A percentile compares a stretch with the other conserved stretches of the same genome.
Evolutionary conservation across 768 basidiomycete genomes (phyloP).

Genomic region (Mycena capillaripes): DNA sequence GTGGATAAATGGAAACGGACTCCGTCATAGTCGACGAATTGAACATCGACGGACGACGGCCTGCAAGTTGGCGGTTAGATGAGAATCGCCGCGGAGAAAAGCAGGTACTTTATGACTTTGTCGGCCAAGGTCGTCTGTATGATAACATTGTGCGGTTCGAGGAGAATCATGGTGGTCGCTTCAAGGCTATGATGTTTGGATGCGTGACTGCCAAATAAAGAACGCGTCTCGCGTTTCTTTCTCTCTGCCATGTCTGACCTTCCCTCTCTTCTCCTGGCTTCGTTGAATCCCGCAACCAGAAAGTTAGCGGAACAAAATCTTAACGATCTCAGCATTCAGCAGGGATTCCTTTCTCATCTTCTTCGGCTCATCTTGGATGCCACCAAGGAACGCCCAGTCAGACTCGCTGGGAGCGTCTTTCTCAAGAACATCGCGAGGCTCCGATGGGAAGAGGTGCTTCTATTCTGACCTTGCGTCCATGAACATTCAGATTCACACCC

Average conservation of each 20-base stretch:
- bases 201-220: background rate
- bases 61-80: constrained; percentile 57
- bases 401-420: constrained; percentile 90
- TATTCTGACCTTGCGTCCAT: background rate
- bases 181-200: background rate
- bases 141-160: constrained; percentile 91
- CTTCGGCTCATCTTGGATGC: constrained; percentile 83
- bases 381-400: constrained; percentile 74
- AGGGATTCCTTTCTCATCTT: constrained; percentile 85
- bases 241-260: constrained; percentile 71
- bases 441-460: constrained; percentile 88
- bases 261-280: constrained; percentile 77
- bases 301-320: constrained; percentile 89
- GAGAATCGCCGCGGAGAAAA: background rate
- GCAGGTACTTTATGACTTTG: constrained; percentile 82
- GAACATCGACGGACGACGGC: constrained; percentile 91
- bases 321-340: constrained; percentile 72
- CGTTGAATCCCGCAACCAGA: constrained; percentile 75
- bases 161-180: constrained; percentile 33
- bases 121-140: constrained; percentile 92
- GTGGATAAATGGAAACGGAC: constrained; percentile 96
- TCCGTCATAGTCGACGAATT: constrained; percentile 98
- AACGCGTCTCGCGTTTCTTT: constrained; percentile 31
- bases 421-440: constrained; percentile 93
- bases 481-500: background rate